Conservation (phyloP, 2,329 filamentous ascomycete species). For the Aspergillus hortae region DNA sequence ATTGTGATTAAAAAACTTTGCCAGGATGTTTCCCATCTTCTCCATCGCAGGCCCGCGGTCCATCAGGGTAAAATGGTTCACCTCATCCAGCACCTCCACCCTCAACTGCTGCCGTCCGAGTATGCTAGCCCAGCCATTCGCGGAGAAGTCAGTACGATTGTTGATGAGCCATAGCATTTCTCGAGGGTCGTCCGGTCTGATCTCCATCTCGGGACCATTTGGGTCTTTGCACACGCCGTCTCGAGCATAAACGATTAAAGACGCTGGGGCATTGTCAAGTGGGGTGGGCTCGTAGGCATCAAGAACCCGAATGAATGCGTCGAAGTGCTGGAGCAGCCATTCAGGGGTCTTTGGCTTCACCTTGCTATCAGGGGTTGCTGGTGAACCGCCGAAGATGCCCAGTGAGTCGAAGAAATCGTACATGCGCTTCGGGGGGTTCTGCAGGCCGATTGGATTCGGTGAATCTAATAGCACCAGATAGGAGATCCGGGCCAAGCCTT, state of each 20-base stretch:
- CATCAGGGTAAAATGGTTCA: constrained; percentile 32
- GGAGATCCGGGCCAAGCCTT: background rate
- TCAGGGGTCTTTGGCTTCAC: constrained; percentile 41
- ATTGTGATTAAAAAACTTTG: background rate
- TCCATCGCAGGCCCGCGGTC: background rate
- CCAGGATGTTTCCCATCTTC: background rate
- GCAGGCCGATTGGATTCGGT: constrained; percentile 64
- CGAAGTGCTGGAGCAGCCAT: constrained; percentile 52
- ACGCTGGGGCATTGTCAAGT: constrained; percentile 37
- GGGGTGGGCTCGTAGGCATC: constrained; percentile 41
- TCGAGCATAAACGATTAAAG: constrained; percentile 47
- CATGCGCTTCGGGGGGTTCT: constrained; percentile 58
- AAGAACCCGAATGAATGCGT: constrained; percentile 47
- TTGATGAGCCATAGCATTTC: constrained; percentile 50
- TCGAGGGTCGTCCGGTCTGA: constrained; percentile 40
- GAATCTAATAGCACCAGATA: constrained; percentile 64
- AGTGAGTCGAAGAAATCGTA: constrained; percentile 49
- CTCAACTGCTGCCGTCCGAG: constrained; percentile 37
- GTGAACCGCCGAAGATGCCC: constrained; percentile 42
- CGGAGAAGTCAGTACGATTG: constrained; percentile 46
- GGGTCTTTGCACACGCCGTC: constrained; percentile 46
- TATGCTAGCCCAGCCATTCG: constrained; percentile 47
- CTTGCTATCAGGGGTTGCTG: constrained; percentile 17
- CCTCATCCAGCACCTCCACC: constrained; percentile 29
- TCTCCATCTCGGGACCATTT: constrained; percentile 26